These are phyloP conservation scores for Penicillium sp. DNA, from an alignment of 2,329 filamentous ascomycete species.

Conservation along the genomic window DNA sequence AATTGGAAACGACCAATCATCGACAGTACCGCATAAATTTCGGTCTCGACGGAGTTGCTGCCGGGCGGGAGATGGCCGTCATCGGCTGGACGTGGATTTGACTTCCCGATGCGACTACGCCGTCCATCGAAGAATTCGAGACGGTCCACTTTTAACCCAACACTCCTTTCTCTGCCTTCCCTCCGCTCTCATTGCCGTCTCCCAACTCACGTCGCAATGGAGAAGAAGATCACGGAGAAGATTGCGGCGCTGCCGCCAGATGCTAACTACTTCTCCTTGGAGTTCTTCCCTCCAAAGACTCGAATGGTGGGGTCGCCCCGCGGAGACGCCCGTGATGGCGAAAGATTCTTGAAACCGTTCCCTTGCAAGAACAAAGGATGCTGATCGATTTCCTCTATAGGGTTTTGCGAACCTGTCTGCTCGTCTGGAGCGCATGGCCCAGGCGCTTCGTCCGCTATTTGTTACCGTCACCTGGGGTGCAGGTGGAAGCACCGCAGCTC, in stretches of 20 bases:
- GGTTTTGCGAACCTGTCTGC: constrained; percentile 90
- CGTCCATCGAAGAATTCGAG: constrained; percentile 7
- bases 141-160: constrained; percentile 20
- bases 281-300: constrained; percentile 99
- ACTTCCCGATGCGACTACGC: constrained; percentile 14
- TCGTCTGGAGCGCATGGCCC: constrained; percentile 90
- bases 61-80: constrained; percentile 9
- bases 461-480: constrained; percentile 98
- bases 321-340: constrained; percentile 10
- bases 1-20: no score
- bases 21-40: no score
- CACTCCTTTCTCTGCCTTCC: constrained; percentile 16
- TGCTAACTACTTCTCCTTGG: constrained; percentile 85
- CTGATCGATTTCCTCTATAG: constrained; percentile 33
- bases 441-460: constrained; percentile 83
- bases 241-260: constrained; percentile 80
- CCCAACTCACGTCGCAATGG: constrained; percentile 46
- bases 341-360: neutral
- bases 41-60: neutral
- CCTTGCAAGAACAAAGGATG: constrained; percentile 3
- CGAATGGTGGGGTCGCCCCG: constrained; percentile 57
- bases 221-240: constrained; percentile 93
- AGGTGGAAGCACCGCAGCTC: constrained; percentile 82
- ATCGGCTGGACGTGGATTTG: constrained; percentile 16
- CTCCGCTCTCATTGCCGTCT: constrained; percentile 13